Conservation (phyloP, 148 eudicot genomes). For the Oxyria digyna region DNA sequence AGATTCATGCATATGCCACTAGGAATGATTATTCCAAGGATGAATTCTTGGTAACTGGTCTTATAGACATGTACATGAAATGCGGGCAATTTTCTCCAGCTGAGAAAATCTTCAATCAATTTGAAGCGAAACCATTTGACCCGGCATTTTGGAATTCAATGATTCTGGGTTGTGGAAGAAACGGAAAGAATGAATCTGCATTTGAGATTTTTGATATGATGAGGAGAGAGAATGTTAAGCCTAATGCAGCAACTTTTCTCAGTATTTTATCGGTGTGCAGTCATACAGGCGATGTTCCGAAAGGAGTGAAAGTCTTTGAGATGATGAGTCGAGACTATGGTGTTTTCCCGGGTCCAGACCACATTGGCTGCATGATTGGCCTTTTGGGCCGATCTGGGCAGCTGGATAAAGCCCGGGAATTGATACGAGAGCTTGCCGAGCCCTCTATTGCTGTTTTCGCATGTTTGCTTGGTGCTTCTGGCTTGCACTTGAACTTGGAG, state of each 20-base stretch:
- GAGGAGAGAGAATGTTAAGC: constrained; percentile 36
- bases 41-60: constrained; percentile 48
- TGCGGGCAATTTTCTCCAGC: constrained; percentile 48
- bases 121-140: constrained; percentile 29
- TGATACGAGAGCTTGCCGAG: constrained; percentile 26
- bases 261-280: constrained; percentile 54
- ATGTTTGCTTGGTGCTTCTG: constrained; percentile 61
- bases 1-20: constrained; percentile 50
- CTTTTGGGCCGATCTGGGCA: constrained; percentile 59
- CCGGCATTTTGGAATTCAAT: constrained; percentile 76
- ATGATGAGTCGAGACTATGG: constrained; percentile 41
- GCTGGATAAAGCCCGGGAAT: constrained; percentile 49
- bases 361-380: constrained; percentile 49
- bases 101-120: constrained; percentile 35
- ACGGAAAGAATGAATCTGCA: constrained; percentile 47
- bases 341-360: constrained; percentile 40
- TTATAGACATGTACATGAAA: constrained; percentile 80
- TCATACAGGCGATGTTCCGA: constrained; percentile 47
- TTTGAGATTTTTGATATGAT: constrained; percentile 48
- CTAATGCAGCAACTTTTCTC: constrained; percentile 48
- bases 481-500: constrained; percentile 31
- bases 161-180: constrained; percentile 79
- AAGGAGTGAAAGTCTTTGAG: constrained; percentile 39
- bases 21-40: constrained; percentile 30
- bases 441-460: constrained; percentile 37